These are phyloP conservation scores for Pichia inconspicua DNA, from an alignment of 1,139 yeast species.

Conservation along the genomic window DNA sequence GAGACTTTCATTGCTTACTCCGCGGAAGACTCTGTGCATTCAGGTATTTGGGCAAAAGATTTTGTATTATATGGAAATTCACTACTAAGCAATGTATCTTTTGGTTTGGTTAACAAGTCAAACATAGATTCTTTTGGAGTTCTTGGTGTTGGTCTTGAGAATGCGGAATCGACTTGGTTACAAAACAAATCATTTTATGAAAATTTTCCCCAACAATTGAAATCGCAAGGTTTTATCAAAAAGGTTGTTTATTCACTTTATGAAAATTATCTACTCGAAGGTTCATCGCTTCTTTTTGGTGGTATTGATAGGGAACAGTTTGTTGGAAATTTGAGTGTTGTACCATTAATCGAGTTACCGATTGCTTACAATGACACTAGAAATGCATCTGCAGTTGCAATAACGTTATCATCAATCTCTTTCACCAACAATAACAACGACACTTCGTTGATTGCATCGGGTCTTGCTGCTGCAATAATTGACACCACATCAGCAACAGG, in stretches of 20 bases:
- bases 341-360: conserved; percentile 31
- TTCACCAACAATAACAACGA: conserved; percentile 18
- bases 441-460: conserved; percentile 26
- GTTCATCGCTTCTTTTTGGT: conserved; percentile 47
- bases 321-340: conserved; percentile 37
- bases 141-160: conserved; percentile 49
- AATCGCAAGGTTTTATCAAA: conserved; percentile 40
- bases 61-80: conserved; percentile 35
- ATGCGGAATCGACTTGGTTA: conserved; percentile 36
- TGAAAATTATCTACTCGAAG: conserved; percentile 19
- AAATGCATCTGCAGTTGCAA: conserved; percentile 30
- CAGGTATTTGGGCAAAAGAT: conserved; percentile 59
- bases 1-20: conserved; percentile 43
- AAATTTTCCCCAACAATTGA: conserved; percentile 50
- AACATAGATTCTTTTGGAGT: conserved; percentile 47
- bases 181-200: conserved; percentile 30
- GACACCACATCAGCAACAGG: conserved; percentile 61
- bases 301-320: conserved; percentile 47
- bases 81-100: conserved; percentile 35
- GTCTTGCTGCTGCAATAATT: conserved; percentile 38
- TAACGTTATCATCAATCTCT: conserved; percentile 30
- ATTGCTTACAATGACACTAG: conserved; percentile 26
- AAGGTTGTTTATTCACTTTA: conserved; percentile 43
- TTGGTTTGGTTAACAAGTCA: conserved; percentile 47
- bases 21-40: conserved; percentile 50